Evolutionary conservation across 2,329 filamentous ascomycete species (phyloP).

Genomic region (Fragosphaeria purpurea): DNA sequence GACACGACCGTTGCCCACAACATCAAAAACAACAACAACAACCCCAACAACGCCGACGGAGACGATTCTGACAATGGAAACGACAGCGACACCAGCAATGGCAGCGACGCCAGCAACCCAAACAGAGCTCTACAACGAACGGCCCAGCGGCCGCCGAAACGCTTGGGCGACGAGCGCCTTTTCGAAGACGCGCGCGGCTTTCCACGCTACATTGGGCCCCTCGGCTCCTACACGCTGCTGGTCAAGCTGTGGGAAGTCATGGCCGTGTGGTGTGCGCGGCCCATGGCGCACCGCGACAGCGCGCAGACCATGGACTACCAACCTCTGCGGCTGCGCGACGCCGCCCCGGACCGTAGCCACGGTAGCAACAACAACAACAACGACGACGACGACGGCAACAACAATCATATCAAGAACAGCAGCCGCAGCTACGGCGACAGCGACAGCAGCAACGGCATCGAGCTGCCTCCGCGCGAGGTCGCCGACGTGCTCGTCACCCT

Average conservation of each 20-base stretch:
- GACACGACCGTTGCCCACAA: too few species aligned
- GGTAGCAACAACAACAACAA: too few species aligned
- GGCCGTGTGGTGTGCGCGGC: constrained; percentile 1
- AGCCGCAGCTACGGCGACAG: too few species aligned
- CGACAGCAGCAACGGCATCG: neutral
- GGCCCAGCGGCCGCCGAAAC: constrained; percentile 1
- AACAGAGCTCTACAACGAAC: neutral
- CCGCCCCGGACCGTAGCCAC: too few species aligned
- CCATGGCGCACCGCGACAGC: constrained; percentile 1
- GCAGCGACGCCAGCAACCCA: neutral
- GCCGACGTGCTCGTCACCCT: constrained; percentile 11
- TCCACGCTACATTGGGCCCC: constrained; percentile 11
- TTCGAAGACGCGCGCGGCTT: constrained; percentile 10
- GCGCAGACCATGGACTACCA: constrained; percentile 6
- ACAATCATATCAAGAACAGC: neutral
- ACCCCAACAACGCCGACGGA: too few species aligned
- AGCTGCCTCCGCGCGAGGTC: constrained; percentile 12
- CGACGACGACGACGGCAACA: neutral
- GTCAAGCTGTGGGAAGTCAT: constrained; percentile 11
- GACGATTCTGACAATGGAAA: too few species aligned
- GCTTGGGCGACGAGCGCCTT: constrained; percentile 3
- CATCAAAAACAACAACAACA: too few species aligned
- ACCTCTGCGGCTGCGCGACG: neutral
- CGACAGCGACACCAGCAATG: neutral
- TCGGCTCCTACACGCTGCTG: constrained; percentile 12